Evolutionary conservation across 306 rosid species (phyloP), one percentile per base, ranked within the genome.

Genomic region (Aeschynomene evenia): DNA sequence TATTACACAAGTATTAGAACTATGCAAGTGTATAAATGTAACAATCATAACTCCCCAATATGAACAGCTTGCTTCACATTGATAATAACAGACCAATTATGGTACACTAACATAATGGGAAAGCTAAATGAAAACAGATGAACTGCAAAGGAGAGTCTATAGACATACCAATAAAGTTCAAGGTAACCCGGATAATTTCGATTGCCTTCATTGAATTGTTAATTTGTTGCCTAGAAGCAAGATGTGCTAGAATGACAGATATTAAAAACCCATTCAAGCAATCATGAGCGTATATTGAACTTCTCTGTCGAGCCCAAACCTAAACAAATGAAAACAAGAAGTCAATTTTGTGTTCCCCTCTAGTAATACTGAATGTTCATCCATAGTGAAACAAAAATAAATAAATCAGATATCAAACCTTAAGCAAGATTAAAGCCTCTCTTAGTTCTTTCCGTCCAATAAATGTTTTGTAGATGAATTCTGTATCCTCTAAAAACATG

Each of bases 261-360:
- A 94, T 76, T 51, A 88, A 77, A 78, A 77, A 88, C 52, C 98
- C 98, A 76, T 66, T 88, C 79, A 94, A 70, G 80, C 97, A 90
- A 80, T 94, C 97, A 74, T 90, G 87, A 49, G 63, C 81, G 49
- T 87, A 82, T 75, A 90, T 78, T 0, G 91, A 71, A 62, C 79
- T 63, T 73, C 97, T 90, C 50, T 83, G 89, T 60, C 81, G 85
- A 64, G 95, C 97, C 98, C 98, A 90, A 74, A 88, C 92, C 98
- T 90, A 78, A 68, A 71, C 7, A 61, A 71, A 54, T 16, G 63
- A 72, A 64, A 52, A 70, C 20, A 53, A 20, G 11, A 75, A 62
- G 45, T 48, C 40, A 65, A 52, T 37, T 75, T 8, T 21, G 10
- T 18, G 33, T 18, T 66, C 62, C 29, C 29, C 70, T 39, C 8